These are phyloP conservation scores for Pterulicium gracile DNA, from an alignment of 1,284 basidiomycete genomes.

Conservation along the genomic window DNA sequence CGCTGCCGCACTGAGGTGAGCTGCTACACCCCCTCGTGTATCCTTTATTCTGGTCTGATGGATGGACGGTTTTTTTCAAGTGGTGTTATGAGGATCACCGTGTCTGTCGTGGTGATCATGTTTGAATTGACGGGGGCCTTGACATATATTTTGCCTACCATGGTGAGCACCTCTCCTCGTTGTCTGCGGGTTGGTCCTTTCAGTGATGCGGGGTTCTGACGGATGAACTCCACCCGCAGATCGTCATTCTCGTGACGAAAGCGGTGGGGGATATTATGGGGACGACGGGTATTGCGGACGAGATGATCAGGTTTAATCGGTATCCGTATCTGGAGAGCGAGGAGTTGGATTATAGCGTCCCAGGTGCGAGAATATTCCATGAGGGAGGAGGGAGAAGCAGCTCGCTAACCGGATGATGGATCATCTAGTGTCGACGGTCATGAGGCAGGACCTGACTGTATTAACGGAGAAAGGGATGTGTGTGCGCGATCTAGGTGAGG, in stretches of 20 bases:
- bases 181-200: slow-evolving; percentile 2
- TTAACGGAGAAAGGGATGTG: slow-evolving; percentile 70
- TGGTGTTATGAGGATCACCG: slow-evolving; percentile 94
- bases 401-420: too few species aligned
- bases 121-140: slow-evolving; percentile 98
- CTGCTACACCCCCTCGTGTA: slow-evolving; percentile 6
- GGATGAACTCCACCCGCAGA: too few species aligned
- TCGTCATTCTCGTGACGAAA: slow-evolving; percentile 93
- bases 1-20: slow-evolving; percentile 84
- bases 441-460: slow-evolving; percentile 73
- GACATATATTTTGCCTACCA: slow-evolving; percentile 96
- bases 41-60: slow-evolving; percentile 13
- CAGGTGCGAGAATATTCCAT: slow-evolving; percentile 41
- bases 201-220: slow-evolving; percentile 4
- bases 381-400: too few species aligned
- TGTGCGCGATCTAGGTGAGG: slow-evolving; percentile 69
- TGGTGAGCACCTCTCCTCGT: slow-evolving; percentile 48
- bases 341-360: slow-evolving; percentile 83
- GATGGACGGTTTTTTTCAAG: slow-evolving; percentile 39
- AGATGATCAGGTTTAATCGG: slow-evolving; percentile 95
- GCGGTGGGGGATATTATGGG: slow-evolving; percentile 95
- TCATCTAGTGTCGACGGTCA: slow-evolving; percentile 79
- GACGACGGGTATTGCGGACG: slow-evolving; percentile 90
- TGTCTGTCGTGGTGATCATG: slow-evolving; percentile 99
- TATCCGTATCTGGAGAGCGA: slow-evolving; percentile 95